Evolutionary conservation across 73 alveolate species (phyloP), one percentile per base, ranked within the genome.

Genomic region (Paramecium octaurelia): DNA sequence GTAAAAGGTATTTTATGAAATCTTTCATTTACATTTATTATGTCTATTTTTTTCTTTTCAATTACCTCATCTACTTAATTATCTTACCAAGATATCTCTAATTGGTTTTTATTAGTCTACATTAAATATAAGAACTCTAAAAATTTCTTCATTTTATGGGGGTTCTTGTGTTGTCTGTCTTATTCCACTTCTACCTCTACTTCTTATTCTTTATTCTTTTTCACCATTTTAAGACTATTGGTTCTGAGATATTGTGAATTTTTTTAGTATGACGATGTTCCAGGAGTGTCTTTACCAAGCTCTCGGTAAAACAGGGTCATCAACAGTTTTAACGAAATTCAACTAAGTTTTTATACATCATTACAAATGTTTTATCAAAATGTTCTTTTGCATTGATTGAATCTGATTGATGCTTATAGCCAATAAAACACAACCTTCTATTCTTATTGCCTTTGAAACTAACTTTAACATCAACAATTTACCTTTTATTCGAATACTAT

Each of bases 391-490:
- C 91, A 12, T 20, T 44, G 35, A 40, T 18, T 23, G 91, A 76
- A 80, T 80, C 91, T 11, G 46, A 34, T 42, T 42, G 14, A 8
- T 80, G 6, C 31, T 80, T 80, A 80, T 80, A 80, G 1, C 94
- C 94, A 3, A 89, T 73, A 71, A 88, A 89, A 68, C 94, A 89
- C 57, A 89, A 89, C 48, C 92, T 64, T 64, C 48, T 64, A 27
- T 64, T 64, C 21, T 64, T 64, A 24, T 64, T 64, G 8, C 24
- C 84, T 64, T 64, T 24, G 14, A 64, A 24, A 7, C 24, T 64
- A 34, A 64, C 84, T n/a, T 23, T 64, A 64, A 64, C 50, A 64
- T 64, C 84, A 14, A 24, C 24, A 64, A 50, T 64, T 64, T 50
- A 24, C 84, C 14, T 64, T 64, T 64, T 64, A 27, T 34, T 64